A percentile compares a stretch with the other conserved stretches of the same genome.
Evolutionary conservation across 2,329 filamentous ascomycete genomes (phyloP).

Genomic region (Aspergillus ruber): DNA sequence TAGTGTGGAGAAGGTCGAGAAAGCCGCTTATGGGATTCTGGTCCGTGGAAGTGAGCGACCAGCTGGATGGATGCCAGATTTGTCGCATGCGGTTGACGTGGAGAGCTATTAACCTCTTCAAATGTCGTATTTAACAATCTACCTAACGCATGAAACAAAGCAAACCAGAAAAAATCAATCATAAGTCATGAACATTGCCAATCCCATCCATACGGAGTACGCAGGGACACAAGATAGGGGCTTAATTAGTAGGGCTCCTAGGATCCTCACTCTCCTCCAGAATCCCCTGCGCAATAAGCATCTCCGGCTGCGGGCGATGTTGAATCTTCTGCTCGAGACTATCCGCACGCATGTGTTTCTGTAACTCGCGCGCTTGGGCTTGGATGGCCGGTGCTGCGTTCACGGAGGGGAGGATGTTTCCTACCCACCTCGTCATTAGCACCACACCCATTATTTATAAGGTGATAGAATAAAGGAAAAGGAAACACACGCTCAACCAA

Average conservation of each 20-base stretch:
- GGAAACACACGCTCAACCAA: constrained; percentile 65
- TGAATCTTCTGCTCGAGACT: constrained; percentile 81
- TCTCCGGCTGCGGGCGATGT: constrained; percentile 67
- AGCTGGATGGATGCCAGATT: constrained; percentile 84
- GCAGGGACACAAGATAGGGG: not conserved
- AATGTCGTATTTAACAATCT: no score
- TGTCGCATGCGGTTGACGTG: constrained; percentile 41
- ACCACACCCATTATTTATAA: not conserved
- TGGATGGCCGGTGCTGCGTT: constrained; percentile 71
- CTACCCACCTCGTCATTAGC: constrained; percentile 42
- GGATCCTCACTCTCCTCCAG: constrained; percentile 58
- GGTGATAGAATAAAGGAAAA: not conserved
- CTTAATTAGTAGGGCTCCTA: constrained; percentile 12
- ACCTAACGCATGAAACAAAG: not conserved
- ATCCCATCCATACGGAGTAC: not conserved
- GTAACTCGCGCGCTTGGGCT: constrained; percentile 75
- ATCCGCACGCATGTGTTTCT: constrained; percentile 82
- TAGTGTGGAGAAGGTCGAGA: constrained; percentile 92
- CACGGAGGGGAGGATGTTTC: constrained; percentile 78
- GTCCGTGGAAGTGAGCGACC: constrained; percentile 84
- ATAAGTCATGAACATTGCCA: not conserved
- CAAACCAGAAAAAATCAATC: not conserved
- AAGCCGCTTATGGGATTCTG: constrained; percentile 76
- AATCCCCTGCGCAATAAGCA: constrained; percentile 73
- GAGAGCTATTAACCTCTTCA: constrained; percentile 11